Conservation (phyloP, 2,329 filamentous ascomycete species). For the Fusarium agapanthi region DNA sequence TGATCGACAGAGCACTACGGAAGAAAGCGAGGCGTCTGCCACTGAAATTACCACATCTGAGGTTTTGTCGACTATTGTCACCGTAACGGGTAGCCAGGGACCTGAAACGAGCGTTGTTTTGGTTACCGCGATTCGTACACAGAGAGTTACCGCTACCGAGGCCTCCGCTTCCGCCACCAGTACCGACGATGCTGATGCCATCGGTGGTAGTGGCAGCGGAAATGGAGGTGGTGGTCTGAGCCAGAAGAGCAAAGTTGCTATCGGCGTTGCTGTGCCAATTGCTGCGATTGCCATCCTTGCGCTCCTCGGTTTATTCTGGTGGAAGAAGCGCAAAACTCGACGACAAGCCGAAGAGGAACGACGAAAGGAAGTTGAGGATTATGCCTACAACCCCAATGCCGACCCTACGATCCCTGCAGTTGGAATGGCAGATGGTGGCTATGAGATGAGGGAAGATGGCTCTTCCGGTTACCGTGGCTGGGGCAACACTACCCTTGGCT, state of each 20-base stretch:
- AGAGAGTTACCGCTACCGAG: constrained; percentile 6
- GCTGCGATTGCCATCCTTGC: constrained; percentile 85
- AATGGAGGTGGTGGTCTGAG: constrained; percentile 58
- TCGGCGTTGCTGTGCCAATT: constrained; percentile 94
- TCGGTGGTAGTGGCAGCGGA: constrained; percentile 28
- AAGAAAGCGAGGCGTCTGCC: constrained; percentile 15
- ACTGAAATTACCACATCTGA: constrained; percentile 20
- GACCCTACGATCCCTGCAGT: constrained; percentile 77
- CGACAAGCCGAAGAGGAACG: constrained; percentile 88
- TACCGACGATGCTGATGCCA: constrained; percentile 43
- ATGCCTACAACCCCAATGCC: constrained; percentile 96
- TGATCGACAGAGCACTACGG: constrained; percentile 15
- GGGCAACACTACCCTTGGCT: constrained; percentile 79
- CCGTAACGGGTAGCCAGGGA: constrained; percentile 35
- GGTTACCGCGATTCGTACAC: constrained; percentile 41
- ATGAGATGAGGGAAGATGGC: constrained; percentile 82
- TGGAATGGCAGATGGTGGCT: constrained; percentile 61
- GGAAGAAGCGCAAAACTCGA: constrained; percentile 86
- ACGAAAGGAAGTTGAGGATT: constrained; percentile 96
- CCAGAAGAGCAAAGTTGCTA: constrained; percentile 79
- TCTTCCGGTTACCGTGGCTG: constrained; percentile 90
- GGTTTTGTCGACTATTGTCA: constrained; percentile 37
- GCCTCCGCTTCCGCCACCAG: constrained; percentile 35
- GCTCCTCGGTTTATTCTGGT: constrained; percentile 80
- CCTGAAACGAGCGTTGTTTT: constrained; percentile 39